A percentile compares a stretch with the other conserved stretches of the same genome.
Conservation (phyloP, 768 basidiomycete genomes). For the Epithele typhae region DNA sequence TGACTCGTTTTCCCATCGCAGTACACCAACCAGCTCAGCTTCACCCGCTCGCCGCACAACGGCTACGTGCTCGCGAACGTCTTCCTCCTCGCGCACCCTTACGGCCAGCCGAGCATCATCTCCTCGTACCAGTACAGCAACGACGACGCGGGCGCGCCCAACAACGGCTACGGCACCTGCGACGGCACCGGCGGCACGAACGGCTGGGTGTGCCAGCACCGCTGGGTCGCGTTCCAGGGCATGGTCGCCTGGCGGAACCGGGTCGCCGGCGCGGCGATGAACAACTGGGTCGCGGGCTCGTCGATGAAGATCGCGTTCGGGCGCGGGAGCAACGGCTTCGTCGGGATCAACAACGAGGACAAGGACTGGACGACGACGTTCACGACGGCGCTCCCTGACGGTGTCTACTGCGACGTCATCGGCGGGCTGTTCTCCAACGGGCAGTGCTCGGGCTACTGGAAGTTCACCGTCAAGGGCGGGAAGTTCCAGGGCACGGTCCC, state of each 20-base stretch:
- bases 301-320: conserved; percentile 64
- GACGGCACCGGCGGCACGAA: conserved; percentile 42
- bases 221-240: conserved; percentile 50
- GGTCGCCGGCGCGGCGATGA: conserved; percentile 47
- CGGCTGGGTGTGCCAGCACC: conserved; percentile 66
- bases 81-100: conserved; percentile 64
- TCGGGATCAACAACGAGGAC: conserved; percentile 65
- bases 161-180: conserved; percentile 53
- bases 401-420: conserved; percentile 63
- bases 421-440: conserved; percentile 39
- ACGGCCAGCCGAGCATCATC: conserved; percentile 60
- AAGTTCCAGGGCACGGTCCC: conserved; percentile 46
- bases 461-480: conserved; percentile 47
- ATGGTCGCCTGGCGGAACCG: conserved; percentile 60
- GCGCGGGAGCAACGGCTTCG: conserved; percentile 56
- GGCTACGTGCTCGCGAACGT: conserved; percentile 57
- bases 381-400: conserved; percentile 52
- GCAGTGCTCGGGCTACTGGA: conserved; percentile 45
- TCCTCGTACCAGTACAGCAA: conserved; percentile 51
- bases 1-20: conserved; percentile 5
- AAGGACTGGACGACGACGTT: conserved; percentile 53
- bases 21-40: conserved; percentile 51
- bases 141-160: conserved; percentile 57
- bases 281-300: conserved; percentile 54
- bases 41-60: conserved; percentile 58